These are phyloP conservation scores for Komagataella populi DNA, from an alignment of 805 yeast species.

Conservation along the genomic window DNA sequence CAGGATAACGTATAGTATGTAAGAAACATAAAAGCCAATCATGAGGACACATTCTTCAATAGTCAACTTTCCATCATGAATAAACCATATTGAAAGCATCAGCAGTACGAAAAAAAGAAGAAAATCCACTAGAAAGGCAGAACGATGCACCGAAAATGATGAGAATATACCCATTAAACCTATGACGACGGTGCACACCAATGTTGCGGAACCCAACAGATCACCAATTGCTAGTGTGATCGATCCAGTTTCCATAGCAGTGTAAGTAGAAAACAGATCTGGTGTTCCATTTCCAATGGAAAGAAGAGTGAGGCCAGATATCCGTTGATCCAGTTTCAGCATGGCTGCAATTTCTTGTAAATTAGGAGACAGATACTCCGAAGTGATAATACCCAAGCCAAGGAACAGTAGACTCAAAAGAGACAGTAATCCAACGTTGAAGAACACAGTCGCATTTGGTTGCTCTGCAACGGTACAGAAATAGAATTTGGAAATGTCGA, in stretches of 20 bases:
- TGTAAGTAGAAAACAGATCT: constrained; percentile 73
- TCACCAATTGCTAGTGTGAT: constrained; percentile 41
- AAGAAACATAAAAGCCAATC: constrained; percentile 39
- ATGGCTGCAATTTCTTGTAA: constrained; percentile 48
- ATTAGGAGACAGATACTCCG: constrained; percentile 74
- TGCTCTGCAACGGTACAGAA: constrained; percentile 9
- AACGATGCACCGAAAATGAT: constrained; percentile 35
- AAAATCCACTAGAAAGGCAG: constrained; percentile 47
- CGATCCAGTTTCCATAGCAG: constrained; percentile 63
- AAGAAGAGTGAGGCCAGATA: constrained; percentile 76
- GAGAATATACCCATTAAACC: constrained; percentile 32
- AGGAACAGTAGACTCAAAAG: constrained; percentile 32
- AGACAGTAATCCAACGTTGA: constrained; percentile 3
- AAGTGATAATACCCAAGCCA: constrained; percentile 65
- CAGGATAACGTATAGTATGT: constrained; percentile 23
- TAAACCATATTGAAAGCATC: constrained; percentile 31
- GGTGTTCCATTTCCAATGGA: constrained; percentile 93
- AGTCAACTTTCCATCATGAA: constrained; percentile 41
- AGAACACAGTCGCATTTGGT: constrained; percentile 2
- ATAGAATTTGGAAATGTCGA: constrained; percentile 11
- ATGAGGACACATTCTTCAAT: constrained; percentile 43
- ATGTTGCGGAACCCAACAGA: constrained; percentile 38
- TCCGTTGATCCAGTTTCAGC: constrained; percentile 54
- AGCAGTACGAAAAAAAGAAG: constrained; percentile 40
- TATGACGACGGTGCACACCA: constrained; percentile 35